Base-by-base conservation (phyloP, 306 rosid genomes). In the Arachis stenosperma region DNA sequence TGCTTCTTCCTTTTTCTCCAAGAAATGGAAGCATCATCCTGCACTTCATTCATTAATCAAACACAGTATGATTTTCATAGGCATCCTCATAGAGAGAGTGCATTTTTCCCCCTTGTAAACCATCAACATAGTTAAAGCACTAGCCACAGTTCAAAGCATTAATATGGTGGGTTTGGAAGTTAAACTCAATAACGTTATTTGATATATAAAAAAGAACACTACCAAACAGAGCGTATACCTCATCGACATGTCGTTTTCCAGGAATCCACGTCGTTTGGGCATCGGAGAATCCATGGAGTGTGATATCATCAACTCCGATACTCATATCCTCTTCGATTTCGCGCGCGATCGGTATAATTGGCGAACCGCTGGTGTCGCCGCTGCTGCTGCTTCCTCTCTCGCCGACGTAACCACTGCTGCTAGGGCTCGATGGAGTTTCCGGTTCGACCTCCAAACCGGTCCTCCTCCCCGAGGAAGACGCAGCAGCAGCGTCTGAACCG, bases 1-100 rank as follows among this genome's bases (percentile, higher is more conserved):
- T 94, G 99, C 64, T 94, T 94, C 95, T 94, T 94, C 87, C 99
- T 87, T 81, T 90, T 94, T 75, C 99, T 89, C 99, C 99, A 94
- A 3, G 96, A 91, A 73, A 94, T 54, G 65, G 99, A 94, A 77
- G 95, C 93, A 79, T 94, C 97, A 67, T 94, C 99, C 96, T 94
- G 93, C 88, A 85, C 86, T 89, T 87, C 53, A 86, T 71, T 76
- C 81, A 77, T 78, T 67, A 75, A 86, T 81, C 77, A 82, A 84
- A 75, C 83, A 78, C 68, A 61, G 48, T 42, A 84, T 36, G 64
- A 69, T 66, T 42, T 52, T 77, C 14, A 68, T 30, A 77, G 55
- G 46, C 46, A 57, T 41, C 42, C 53, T 60, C 12, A 9, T 12
- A 30, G 42, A 56, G 57, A 71, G 14, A 46, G 11, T 2, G 4